Percentiles rank a stretch among this genome's conserved stretches.
These are phyloP conservation scores for Tulasnella sp. DNA, from an alignment of 768 basidiomycete species.

Conservation along the genomic window DNA sequence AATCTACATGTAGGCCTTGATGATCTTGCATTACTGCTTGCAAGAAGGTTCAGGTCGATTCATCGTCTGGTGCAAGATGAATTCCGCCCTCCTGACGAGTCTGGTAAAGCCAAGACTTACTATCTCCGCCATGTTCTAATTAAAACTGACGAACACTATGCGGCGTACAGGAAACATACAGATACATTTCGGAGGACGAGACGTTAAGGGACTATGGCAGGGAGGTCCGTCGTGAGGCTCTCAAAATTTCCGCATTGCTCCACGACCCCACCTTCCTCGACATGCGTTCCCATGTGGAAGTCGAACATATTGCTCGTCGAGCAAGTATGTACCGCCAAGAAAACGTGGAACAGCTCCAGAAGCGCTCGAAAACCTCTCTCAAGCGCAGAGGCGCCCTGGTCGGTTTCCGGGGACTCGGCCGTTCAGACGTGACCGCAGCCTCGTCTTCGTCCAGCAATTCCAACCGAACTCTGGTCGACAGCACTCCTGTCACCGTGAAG, in stretches of 20 bases:
- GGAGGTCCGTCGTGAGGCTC: constrained; percentile 20
- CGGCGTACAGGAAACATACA: constrained; percentile 17
- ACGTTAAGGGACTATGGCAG: constrained; percentile 4
- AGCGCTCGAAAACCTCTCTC: neutral
- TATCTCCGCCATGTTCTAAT: neutral
- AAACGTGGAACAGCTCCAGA: neutral
- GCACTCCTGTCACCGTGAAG: neutral
- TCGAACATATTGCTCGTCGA: neutral
- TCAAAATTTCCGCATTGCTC: neutral
- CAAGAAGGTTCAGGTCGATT: constrained; percentile 21
- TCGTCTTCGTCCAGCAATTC: neutral
- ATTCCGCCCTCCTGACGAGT: constrained; percentile 17
- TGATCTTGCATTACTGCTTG: constrained; percentile 25
- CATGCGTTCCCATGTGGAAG: constrained; percentile 17
- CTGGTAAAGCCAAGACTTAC: neutral
- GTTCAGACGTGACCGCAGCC: neutral
- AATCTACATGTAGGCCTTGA: constrained; percentile 9
- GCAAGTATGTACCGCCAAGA: neutral
- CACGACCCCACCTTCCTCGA: constrained; percentile 21
- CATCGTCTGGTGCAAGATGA: constrained; percentile 18
- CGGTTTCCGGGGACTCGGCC: neutral
- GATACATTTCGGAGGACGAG: constrained; percentile 12
- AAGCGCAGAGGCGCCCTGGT: constrained; percentile 7
- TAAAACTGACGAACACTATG: neutral
- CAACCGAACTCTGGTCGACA: neutral